Base-by-base conservation (phyloP, 208 protist genomes). In the Leishmania turanica region DNA sequence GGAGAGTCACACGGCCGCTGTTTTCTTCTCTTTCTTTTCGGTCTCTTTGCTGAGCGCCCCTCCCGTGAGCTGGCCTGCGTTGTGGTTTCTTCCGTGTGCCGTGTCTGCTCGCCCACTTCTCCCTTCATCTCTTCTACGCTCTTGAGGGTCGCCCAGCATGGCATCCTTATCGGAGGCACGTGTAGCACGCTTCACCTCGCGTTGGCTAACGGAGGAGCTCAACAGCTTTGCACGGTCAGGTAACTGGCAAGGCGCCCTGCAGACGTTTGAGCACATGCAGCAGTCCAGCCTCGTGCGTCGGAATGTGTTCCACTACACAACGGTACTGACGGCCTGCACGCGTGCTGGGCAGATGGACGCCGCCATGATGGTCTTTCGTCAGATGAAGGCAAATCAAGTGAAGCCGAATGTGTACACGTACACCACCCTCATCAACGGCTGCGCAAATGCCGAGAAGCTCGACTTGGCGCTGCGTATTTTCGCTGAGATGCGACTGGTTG, bases 281-380 rank as follows among this genome's bases (percentile, higher is more conserved):
- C 85, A 95, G 56, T 81, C 88, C 15, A 92, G 88, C 31, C 84
- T 96, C n/a, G 88, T 98, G 42, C 88, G 91, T 42, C 92, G 84
- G 37, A 98, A 98, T 81, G 95, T 98, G 24, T 98, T 93, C 75
- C 95, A 98, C 84, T 98, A 96, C 86, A 98, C 92, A 13, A 96
- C 93, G 4, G 88, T 94, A 21, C 92, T 98, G 83, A 94, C 83
- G 54, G 93, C 92, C 19, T 98, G 95, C 87, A 87, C 88, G n/a
- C 93, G 92, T 1, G 85, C 89, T 0, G 92, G 93, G 1, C 85
- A 96, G 77, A 88, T 93, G 77, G 88, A 93, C 40, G 84, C 83
- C 34, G 93, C 93, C 64, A 89, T 96, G 83, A 77, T 73, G 56
- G 75, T 93, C 11, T 92, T 96, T 71, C 78, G 83, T 24, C 86